phyloP scores from a whole-genome alignment of 306 rosid genomes.

The Casuarina glauca region DNA sequence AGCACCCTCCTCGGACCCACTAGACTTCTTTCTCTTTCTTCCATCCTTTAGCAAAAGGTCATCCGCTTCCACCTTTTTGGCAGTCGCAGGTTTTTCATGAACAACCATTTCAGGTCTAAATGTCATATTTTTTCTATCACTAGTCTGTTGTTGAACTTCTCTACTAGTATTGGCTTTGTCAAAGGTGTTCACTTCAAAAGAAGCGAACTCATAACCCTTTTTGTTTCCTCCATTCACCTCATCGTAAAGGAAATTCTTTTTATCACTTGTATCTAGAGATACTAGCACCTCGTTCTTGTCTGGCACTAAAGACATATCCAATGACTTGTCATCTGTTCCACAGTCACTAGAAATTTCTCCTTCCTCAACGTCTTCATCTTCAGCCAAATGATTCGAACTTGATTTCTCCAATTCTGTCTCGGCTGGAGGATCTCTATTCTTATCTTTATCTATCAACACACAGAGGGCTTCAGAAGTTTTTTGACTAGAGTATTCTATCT shows the following conservation, averaged over 20 bases:
- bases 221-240: slow-evolving; percentile 24
- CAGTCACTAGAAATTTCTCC: slow-evolving; percentile 74
- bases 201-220: slow-evolving; percentile 28
- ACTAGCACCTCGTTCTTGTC: slow-evolving; percentile 36
- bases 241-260: slow-evolving; percentile 19
- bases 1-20: slow-evolving; percentile 10
- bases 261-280: slow-evolving; percentile 19
- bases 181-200: slow-evolving; percentile 18
- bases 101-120: slow-evolving; percentile 21
- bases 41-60: slow-evolving; percentile 21
- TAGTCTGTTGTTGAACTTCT: slow-evolving; percentile 28
- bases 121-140: slow-evolving; percentile 23
- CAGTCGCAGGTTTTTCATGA: slow-evolving; percentile 22
- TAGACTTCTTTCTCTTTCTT: slow-evolving; percentile 14
- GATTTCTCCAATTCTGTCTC: slow-evolving; percentile 23
- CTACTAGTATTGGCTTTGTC: slow-evolving; percentile 28
- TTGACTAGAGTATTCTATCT: slow-evolving; percentile 26
- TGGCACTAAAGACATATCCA: slow-evolving; percentile 26
- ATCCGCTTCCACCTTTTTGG: slow-evolving; percentile 15
- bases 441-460: slow-evolving; percentile 30
- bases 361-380: slow-evolving; percentile 59
- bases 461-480: slow-evolving; percentile 27
- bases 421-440: slow-evolving; percentile 9
- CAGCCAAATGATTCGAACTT: slow-evolving; percentile 25
- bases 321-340: slow-evolving; percentile 31